Evolutionary conservation across 2,329 filamentous ascomycete species (phyloP).

Genomic region (Pseudogymnoascus sp.): DNA sequence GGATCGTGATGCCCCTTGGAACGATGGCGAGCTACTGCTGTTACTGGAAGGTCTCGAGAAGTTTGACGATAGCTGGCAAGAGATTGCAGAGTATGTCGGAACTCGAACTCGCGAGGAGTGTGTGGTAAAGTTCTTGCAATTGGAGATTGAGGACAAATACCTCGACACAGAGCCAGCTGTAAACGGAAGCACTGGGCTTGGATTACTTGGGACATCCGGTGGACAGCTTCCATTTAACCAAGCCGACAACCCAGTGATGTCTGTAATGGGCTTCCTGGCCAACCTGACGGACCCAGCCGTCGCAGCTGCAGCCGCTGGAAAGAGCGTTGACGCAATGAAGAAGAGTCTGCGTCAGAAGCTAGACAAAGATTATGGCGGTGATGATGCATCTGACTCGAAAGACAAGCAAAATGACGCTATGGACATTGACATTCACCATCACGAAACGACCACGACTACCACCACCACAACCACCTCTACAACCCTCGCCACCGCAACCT

Average conservation of each 20-base stretch:
- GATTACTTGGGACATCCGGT: slow-evolving; percentile 63
- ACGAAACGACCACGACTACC: slow-evolving; percentile 38
- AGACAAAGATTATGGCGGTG: slow-evolving; percentile 49
- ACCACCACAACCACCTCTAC: slow-evolving; percentile 43
- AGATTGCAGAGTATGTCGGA: slow-evolving; percentile 85
- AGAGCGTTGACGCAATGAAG: slow-evolving; percentile 80
- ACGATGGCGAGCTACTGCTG: slow-evolving; percentile 79
- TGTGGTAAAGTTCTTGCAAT: slow-evolving; percentile 88
- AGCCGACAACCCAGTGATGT: slow-evolving; percentile 93
- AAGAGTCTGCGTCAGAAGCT: slow-evolving; percentile 71
- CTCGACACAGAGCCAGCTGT: slow-evolving; percentile 65
- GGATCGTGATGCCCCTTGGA: slow-evolving; percentile 84
- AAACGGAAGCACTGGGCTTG: slow-evolving; percentile 50
- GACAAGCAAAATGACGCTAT: slow-evolving; percentile 52
- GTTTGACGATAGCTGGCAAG: slow-evolving; percentile 93
- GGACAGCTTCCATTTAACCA: slow-evolving; percentile 86
- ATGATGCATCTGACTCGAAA: slow-evolving; percentile 43
- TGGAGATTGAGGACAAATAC: slow-evolving; percentile 97
- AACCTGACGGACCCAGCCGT: slow-evolving; percentile 84
- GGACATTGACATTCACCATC: slow-evolving; percentile 53
- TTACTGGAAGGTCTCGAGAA: slow-evolving; percentile 85
- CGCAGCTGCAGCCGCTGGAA: slow-evolving; percentile 82
- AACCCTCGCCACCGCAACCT: slow-evolving; percentile 66
- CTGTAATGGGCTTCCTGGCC: slow-evolving; percentile 88
- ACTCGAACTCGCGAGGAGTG: slow-evolving; percentile 92